A percentile compares a stretch with the other conserved stretches of the same genome.
phyloP scores from a whole-genome alignment of 1,284 basidiomycete species.

The Irpex rosettiformis region DNA sequence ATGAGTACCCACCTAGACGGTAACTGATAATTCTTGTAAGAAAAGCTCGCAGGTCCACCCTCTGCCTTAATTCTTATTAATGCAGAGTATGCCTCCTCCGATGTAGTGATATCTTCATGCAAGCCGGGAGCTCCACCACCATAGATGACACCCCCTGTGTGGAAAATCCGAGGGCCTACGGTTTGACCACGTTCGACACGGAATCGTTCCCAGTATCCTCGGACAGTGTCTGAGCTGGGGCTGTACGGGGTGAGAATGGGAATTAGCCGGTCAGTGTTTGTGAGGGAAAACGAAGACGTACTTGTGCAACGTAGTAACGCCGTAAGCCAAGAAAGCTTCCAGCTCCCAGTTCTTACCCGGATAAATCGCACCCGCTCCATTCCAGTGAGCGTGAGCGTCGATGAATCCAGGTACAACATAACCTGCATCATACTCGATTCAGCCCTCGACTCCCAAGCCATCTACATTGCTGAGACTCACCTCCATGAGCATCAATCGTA shows the following conservation, averaged over 20 bases:
- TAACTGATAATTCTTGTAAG: constrained; percentile 75
- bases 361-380: constrained; percentile 44
- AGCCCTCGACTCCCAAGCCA: background rate
- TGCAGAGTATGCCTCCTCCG: constrained; percentile 59
- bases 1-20: constrained; percentile 51
- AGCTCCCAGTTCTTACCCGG: constrained; percentile 71
- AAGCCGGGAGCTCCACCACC: constrained; percentile 47
- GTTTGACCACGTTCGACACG: constrained; percentile 64
- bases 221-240: constrained; percentile 59
- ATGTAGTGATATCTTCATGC: constrained; percentile 63
- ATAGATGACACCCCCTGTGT: constrained; percentile 64
- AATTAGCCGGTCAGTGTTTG: background rate
- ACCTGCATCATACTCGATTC: constrained; percentile 33
- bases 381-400: constrained; percentile 74
- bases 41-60: constrained; percentile 63
- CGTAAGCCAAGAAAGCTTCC: constrained; percentile 71
- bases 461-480: constrained; percentile 31
- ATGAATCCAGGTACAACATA: constrained; percentile 69
- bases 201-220: constrained; percentile 59
- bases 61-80: constrained; percentile 66
- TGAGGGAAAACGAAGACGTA: constrained; percentile 29
- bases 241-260: constrained; percentile 30
- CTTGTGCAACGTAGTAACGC: constrained; percentile 78
- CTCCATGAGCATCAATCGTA: constrained; percentile 56
- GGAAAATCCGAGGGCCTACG: constrained; percentile 67